Percentiles rank a stretch among this genome's conserved stretches.
phyloP scores from a whole-genome alignment of 1,139 yeast species.

The Yamadazyma pseudoaaseri region DNA sequence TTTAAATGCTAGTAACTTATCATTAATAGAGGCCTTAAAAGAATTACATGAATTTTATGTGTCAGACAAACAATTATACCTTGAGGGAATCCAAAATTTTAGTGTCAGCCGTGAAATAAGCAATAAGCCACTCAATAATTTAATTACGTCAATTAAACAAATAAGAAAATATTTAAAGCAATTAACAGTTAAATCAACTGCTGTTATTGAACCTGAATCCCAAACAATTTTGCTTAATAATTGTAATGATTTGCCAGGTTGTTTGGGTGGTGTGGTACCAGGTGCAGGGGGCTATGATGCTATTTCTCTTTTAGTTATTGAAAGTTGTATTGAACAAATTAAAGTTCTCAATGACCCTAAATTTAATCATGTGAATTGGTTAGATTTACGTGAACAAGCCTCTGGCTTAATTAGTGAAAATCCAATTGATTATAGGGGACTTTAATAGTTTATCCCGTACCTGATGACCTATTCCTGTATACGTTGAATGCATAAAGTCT shows the following conservation, averaged over 20 bases:
- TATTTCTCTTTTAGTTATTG: conserved; percentile 65
- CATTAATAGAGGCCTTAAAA: conserved; percentile 49
- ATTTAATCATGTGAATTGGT: conserved; percentile 57
- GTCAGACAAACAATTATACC: conserved; percentile 22
- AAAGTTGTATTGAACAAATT: conserved; percentile 40
- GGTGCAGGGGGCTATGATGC: conserved; percentile 99
- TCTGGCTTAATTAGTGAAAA: conserved; percentile 48
- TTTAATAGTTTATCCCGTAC: background rate
- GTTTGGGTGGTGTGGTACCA: conserved; percentile 92
- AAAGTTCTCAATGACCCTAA: conserved; percentile 25
- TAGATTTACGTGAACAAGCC: conserved; percentile 59
- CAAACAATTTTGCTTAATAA: conserved; percentile 74
- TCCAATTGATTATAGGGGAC: conserved; percentile 18
- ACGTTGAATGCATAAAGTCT: no score
- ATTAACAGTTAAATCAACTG: conserved; percentile 67
- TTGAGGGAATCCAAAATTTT: conserved; percentile 9
- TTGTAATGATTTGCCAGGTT: conserved; percentile 62
- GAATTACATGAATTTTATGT: conserved; percentile 33
- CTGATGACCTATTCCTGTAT: conserved; percentile 2
- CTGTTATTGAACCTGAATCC: conserved; percentile 80
- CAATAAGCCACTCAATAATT: conserved; percentile 15
- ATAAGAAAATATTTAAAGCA: conserved; percentile 57
- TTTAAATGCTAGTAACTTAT: conserved; percentile 59
- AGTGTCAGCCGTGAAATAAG: conserved; percentile 1
- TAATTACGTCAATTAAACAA: conserved; percentile 36